These are phyloP conservation scores for Marasmius oreades DNA, from an alignment of 1,284 basidiomycete genomes.

Conservation along the genomic window DNA sequence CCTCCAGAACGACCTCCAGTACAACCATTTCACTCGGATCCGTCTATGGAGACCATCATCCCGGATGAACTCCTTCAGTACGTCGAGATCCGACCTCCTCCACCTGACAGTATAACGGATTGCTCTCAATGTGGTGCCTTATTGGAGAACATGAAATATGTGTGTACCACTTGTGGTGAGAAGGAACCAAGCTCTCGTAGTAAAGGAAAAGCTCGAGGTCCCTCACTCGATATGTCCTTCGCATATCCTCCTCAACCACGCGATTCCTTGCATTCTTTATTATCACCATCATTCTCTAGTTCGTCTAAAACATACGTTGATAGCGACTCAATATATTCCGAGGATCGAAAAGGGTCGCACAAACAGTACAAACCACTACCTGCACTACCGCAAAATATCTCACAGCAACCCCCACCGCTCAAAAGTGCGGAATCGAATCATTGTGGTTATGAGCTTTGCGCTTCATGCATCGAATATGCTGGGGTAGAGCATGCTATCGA, in stretches of 20 bases:
- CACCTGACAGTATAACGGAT: conserved; percentile 66
- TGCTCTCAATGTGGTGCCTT: conserved; percentile 78
- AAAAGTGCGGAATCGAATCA: conserved; percentile 18
- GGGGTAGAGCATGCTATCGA: conserved; percentile 77
- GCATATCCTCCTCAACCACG: conserved; percentile 18
- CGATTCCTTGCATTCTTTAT: conserved; percentile 17
- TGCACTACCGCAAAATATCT: conserved; percentile 31
- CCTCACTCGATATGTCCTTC: conserved; percentile 12
- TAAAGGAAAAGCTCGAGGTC: conserved; percentile 31
- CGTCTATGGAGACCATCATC: conserved; percentile 23
- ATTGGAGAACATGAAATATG: conserved; percentile 79
- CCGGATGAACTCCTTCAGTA: conserved; percentile 49
- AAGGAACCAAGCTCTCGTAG: conserved; percentile 42
- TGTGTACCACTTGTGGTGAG: conserved; percentile 84
- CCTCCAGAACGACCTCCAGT: conserved; percentile 7
- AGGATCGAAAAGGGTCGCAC: conserved; percentile 9
- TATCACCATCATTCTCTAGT: conserved; percentile 34
- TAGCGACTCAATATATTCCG: conserved; percentile 14
- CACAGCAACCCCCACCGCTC: conserved; percentile 18
- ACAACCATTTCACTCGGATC: conserved; percentile 16
- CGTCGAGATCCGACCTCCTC: conserved; percentile 44
- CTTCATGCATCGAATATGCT: conserved; percentile 69
- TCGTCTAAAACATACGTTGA: conserved; percentile 35
- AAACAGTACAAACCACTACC: conserved; percentile 41
- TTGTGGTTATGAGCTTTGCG: conserved; percentile 80